Base-by-base conservation (phyloP, 176 grass and related monocot species). In the Phoenix dactylifera region DNA sequence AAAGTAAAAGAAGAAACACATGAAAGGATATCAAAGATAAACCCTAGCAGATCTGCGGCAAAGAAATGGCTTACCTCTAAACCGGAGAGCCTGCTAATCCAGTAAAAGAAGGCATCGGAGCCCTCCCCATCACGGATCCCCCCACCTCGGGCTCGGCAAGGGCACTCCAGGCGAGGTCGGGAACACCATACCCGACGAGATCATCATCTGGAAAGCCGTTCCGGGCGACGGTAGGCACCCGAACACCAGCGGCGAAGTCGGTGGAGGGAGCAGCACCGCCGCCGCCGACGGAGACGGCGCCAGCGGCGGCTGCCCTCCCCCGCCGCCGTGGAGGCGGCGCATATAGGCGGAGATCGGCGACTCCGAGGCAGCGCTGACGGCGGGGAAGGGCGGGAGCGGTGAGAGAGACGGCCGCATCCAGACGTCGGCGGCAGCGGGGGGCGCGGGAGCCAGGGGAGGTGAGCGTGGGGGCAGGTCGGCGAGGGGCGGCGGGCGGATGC, bases 321-420 rank as follows among this genome's bases (percentile, higher is more conserved):
- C 77, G 18, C 63, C 60, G 24, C 57, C 23, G 23, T 75, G 93
- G 59, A 89, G 77, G 10, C 79, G 84, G 63, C 93, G 93, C 87
- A 98, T 88, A 79, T 98, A 98, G 49, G 87, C 84, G 19, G 93
- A 98, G 70, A 98, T 88, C 24, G 93, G 93, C 22, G 93, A 98
- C 73, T 98, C 93, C 0, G 81, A 84, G 2, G 93, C 77, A 66
- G 86, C 69, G 61, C 81, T 87, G 50, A 92, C 81, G 0, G 81
- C 29, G 7, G 93, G 93, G 48, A 98, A 72, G 19, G 93, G 84
- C 22, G 87, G 93, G 4, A 98, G 84, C 5, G 87, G 87, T 9
- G 87, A 98, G 19, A 98, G 78, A 3, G 39, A 7, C 26, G 19
- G 70, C 59, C 59, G 50, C 16, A 50, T 55, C 70, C 70, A 73